Percentiles rank a stretch among this genome's conserved stretches.
Evolutionary conservation across 148 eudicot genomes (phyloP).

Genomic region (Diospyros kaki): DNA sequence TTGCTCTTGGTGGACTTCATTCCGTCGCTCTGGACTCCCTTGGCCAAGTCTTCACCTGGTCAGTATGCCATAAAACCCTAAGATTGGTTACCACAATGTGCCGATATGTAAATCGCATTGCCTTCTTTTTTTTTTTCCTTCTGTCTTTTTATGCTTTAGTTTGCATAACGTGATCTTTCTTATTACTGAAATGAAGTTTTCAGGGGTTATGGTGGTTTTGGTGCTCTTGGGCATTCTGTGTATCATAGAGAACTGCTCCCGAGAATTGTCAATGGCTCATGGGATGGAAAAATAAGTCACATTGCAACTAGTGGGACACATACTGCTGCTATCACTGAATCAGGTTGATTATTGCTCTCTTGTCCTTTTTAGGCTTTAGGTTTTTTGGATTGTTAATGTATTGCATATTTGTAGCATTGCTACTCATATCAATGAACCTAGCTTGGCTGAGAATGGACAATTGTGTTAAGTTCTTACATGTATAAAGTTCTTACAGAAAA

Average conservation of each 20-base stretch:
- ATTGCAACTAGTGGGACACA: slow-evolving; percentile 94
- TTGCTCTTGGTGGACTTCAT: slow-evolving; percentile 95
- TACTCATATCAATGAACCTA: neutral
- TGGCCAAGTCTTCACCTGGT: slow-evolving; percentile 82
- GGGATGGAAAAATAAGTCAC: slow-evolving; percentile 60
- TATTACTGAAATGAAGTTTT: slow-evolving; percentile 57
- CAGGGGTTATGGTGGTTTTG: slow-evolving; percentile 99
- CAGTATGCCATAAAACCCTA: slow-evolving; percentile 22
- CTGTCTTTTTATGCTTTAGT: neutral
- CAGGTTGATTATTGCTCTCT: slow-evolving; percentile 40
- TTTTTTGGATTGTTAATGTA: neutral
- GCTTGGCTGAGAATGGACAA: neutral
- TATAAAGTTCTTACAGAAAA: no score
- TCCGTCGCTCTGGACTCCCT: slow-evolving; percentile 61
- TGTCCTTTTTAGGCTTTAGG: neutral
- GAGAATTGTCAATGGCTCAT: slow-evolving; percentile 73
- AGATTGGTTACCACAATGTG: no score
- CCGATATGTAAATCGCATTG: neutral
- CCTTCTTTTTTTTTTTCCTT: neutral
- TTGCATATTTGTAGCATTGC: neutral
- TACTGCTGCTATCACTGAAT: slow-evolving; percentile 77
- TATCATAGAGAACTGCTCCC: slow-evolving; percentile 81
- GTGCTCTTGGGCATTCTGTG: slow-evolving; percentile 94
- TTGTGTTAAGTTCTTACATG: neutral
- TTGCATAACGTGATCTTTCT: slow-evolving; percentile 36